Evolutionary conservation across 495 filamentous ascomycete genomes (phyloP).

Genomic region (Achaetomiella virescens): DNA sequence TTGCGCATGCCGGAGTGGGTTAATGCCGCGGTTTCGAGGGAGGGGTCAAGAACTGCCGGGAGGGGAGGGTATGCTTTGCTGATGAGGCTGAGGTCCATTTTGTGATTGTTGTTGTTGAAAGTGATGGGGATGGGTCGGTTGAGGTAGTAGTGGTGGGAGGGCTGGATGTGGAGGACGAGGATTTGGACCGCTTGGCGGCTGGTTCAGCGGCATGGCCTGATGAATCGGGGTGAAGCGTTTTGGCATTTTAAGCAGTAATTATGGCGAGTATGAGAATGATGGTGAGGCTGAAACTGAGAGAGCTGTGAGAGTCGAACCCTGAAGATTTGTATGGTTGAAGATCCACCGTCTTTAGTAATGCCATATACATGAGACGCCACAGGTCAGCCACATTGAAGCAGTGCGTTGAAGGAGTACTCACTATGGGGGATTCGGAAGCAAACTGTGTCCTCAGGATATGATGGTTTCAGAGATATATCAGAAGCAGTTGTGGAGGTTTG

Average conservation of each 20-base stretch:
- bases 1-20: slow-evolving; percentile 51
- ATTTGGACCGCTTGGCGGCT: slow-evolving; percentile 14
- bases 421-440: too few species aligned
- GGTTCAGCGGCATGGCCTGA: background rate
- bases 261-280: background rate
- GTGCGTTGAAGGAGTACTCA: too few species aligned
- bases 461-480: too few species aligned
- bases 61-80: slow-evolving; percentile 43
- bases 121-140: background rate
- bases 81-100: slow-evolving; percentile 41
- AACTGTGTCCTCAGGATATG: too few species aligned
- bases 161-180: background rate
- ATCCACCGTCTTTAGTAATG: background rate
- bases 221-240: slow-evolving; percentile 18
- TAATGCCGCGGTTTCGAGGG: slow-evolving; percentile 57
- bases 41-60: slow-evolving; percentile 51
- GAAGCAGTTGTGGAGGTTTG: too few species aligned
- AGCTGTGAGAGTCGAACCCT: background rate
- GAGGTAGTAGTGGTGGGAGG: background rate
- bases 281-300: background rate
- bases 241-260: slow-evolving; percentile 9
- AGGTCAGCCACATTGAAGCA: background rate
- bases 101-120: slow-evolving; percentile 14
- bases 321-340: background rate
- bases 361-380: background rate